Conservation (phyloP, 805 yeast genomes). For the Teunomyces cretensis region DNA sequence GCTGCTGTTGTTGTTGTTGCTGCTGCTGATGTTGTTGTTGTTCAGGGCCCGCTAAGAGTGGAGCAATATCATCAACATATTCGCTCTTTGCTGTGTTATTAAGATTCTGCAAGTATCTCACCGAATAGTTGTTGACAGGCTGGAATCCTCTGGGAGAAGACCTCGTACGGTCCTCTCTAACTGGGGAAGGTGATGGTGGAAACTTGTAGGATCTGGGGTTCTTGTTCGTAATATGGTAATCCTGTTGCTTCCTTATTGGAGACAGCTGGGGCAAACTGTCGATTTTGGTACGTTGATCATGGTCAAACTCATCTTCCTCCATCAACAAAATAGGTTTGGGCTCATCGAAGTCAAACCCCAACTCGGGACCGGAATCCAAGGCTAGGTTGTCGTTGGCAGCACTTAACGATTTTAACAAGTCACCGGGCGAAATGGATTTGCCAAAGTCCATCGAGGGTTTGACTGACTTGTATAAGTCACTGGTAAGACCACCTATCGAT, state of each 20-base stretch:
- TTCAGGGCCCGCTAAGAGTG: conserved; percentile 17
- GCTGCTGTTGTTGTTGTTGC: conserved; percentile 2
- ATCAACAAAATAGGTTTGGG: conserved; percentile 23
- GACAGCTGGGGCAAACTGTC: conserved; percentile 8
- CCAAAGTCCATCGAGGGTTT: conserved; percentile 22
- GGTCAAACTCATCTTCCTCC: conserved; percentile 28
- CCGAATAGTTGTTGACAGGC: conserved; percentile 35
- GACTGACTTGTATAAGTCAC: conserved; percentile 19
- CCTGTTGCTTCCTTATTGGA: conserved; percentile 10
- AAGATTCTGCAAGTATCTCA: conserved; percentile 41
- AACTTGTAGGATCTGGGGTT: conserved; percentile 55
- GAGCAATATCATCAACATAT: conserved; percentile 39
- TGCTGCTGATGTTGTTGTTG: background rate
- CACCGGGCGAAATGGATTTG: conserved; percentile 36
- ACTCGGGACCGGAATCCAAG: conserved; percentile 5
- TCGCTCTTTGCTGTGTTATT: conserved; percentile 11
- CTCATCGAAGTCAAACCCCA: conserved; percentile 18
- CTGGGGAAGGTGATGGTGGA: conserved; percentile 42
- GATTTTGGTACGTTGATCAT: conserved; percentile 3
- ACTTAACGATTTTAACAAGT: conserved; percentile 22
- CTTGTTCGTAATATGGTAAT: conserved; percentile 45
- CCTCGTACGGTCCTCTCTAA: background rate
- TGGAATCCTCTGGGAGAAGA: conserved; percentile 7
- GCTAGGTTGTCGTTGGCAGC: conserved; percentile 3
- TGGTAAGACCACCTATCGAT: conserved; percentile 52